Conservation (phyloP, 2,329 filamentous ascomycete genomes). For the Byssothecium circinans region DNA sequence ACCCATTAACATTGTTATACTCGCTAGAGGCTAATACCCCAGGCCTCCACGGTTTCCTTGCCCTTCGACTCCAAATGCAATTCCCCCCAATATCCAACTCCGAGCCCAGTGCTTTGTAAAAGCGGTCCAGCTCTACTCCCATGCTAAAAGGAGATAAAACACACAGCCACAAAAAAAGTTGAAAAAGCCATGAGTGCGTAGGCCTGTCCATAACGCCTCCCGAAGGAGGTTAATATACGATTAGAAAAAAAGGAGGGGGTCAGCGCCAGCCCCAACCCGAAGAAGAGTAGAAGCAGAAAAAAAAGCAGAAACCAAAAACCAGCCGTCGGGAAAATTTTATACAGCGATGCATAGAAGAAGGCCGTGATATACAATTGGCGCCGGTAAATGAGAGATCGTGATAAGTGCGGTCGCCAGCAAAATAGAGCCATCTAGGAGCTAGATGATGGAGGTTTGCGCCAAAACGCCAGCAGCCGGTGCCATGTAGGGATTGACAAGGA, state of each 20-base stretch:
- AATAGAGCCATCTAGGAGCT: constrained; percentile 6
- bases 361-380: constrained; percentile 21
- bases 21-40: no score
- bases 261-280: constrained; percentile 13
- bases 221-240: neutral
- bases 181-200: neutral
- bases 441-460: constrained; percentile 7
- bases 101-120: neutral
- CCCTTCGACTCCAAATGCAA: neutral
- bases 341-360: constrained; percentile 19
- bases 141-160: neutral
- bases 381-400: constrained; percentile 12
- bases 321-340: constrained; percentile 9
- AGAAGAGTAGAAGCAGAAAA: constrained; percentile 1
- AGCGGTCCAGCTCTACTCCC: neutral
- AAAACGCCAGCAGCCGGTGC: constrained; percentile 3
- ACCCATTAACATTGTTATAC: no score
- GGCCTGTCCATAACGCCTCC: neutral
- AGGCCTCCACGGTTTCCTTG: no score
- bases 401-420: constrained; percentile 8
- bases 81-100: neutral
- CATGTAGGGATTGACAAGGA: no score
- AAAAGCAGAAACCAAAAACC: constrained; percentile 5
- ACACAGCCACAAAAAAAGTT: neutral
- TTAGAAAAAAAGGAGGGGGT: neutral